phyloP scores from a whole-genome alignment of 345 rosid genomes.

The Pistacia atlantica region DNA sequence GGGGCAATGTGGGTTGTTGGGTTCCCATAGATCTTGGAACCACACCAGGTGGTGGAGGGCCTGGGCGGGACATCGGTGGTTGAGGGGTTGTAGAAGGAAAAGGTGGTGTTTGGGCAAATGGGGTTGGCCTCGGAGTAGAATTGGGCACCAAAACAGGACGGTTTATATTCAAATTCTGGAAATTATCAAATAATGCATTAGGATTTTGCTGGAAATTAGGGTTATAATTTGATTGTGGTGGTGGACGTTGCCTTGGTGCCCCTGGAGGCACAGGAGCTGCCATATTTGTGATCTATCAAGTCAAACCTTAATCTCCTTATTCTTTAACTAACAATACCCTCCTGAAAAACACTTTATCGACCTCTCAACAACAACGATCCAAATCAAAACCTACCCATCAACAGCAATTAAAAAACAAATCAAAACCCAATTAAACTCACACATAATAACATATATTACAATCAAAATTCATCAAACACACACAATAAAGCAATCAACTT shows the following conservation, averaged over 20 bases:
- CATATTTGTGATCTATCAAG: constrained; percentile 38
- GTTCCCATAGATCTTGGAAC: constrained; percentile 51
- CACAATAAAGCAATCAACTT: background rate
- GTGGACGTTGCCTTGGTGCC: constrained; percentile 56
- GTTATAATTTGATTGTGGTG: constrained; percentile 36
- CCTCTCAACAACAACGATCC: constrained; percentile 11
- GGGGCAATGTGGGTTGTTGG: constrained; percentile 46
- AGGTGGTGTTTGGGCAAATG: constrained; percentile 54
- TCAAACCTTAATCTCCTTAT: constrained; percentile 14
- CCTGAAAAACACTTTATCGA: background rate
- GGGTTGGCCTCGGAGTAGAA: constrained; percentile 62
- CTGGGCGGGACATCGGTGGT: constrained; percentile 65
- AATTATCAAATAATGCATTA: constrained; percentile 46
- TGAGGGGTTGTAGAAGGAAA: constrained; percentile 49
- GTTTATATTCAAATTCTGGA: constrained; percentile 69
- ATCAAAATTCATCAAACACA: background rate
- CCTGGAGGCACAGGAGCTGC: constrained; percentile 67
- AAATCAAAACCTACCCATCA: constrained; percentile 8
- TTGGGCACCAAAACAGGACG: constrained; percentile 44
- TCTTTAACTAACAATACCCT: background rate
- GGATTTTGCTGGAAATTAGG: constrained; percentile 45
- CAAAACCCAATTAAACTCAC: background rate
- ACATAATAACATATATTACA: background rate
- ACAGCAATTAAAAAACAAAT: background rate
- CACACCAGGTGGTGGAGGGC: constrained; percentile 49